Evolutionary conservation across 2,329 filamentous ascomycete genomes (phyloP), one percentile per base, ranked within the genome.

Genomic region (Celoporthe dispersa): DNA sequence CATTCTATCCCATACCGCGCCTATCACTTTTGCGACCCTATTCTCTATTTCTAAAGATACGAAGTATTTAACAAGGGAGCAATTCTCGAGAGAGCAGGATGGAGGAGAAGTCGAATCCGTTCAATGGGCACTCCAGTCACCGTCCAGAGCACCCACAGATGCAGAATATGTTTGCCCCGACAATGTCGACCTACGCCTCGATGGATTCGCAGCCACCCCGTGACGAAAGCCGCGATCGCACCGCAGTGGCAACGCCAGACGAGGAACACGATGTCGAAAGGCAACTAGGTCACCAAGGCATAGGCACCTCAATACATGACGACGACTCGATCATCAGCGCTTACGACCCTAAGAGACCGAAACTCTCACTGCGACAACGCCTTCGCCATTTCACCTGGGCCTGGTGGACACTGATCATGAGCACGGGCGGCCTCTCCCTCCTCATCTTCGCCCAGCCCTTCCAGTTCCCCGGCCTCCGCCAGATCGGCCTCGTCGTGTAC

Each of bases 351-450:
- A 77, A 79, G 62, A 78, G 79, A 22, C 80, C 79, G 2, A 81
- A 79, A 66, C 74, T 86, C 1, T 75, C 78, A 3, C 69, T 87
- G 28, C 80, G 81, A 67, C 75, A 84, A 68, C 80, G 86, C 4
- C 78, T 88, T 35, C 80, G 84, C 61, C 88, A 90, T 79, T 90
- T 91, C 76, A 91, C 88, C 0, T 90, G 89, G 90, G 89, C 88
- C 25, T 93, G 91, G 91, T 94, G 90, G 79, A 91, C 91, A 1
- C 82, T 89, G 41, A 90, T 90, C 1, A 94, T 94, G 91, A 91
- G 89, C 63, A 92, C 91, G 0, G 92, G 92, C 44, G 91, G 91
- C 0, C 79, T 94, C 1, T 87, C 91, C 0, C 79, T 91, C 2
- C 84, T 94, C 22, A 84, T 94, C 59, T 83, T 83, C 60, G 84